A percentile compares a stretch with the other conserved stretches of the same genome.
phyloP scores from a whole-genome alignment of 2,329 filamentous ascomycete species.

The Arthrinium phaeospermum region DNA sequence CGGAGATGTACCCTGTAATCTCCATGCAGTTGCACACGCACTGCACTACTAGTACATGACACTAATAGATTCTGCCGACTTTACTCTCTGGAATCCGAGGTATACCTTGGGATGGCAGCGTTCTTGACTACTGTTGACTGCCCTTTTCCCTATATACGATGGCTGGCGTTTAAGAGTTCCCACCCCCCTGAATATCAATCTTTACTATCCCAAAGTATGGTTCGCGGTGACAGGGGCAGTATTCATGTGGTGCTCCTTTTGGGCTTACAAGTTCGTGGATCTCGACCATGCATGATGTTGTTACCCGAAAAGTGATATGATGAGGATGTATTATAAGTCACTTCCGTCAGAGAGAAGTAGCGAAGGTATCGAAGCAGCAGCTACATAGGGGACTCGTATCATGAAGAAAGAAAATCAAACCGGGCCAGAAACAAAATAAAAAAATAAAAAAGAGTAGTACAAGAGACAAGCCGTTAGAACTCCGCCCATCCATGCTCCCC shows the following conservation, averaged over 20 bases:
- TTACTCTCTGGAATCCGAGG: background rate
- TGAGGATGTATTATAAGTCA: background rate
- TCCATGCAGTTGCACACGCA: background rate
- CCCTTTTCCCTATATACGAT: background rate
- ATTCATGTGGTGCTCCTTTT: conserved; percentile 37
- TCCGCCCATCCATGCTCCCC: conserved; percentile 1
- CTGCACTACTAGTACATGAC: background rate
- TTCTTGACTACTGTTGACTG: background rate
- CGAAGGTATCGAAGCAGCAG: conserved; percentile 1
- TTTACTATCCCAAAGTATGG: conserved; percentile 10
- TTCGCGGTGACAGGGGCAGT: conserved; percentile 27
- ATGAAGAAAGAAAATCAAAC: background rate
- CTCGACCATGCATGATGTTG: background rate
- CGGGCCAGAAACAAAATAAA: background rate
- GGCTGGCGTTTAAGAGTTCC: background rate
- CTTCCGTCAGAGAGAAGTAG: background rate
- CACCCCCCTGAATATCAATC: background rate
- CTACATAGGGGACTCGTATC: conserved; percentile 7
- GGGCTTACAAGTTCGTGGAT: conserved; percentile 34
- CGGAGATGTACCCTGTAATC: background rate
- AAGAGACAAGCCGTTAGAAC: background rate
- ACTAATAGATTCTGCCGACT: background rate
- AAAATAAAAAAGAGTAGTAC: background rate
- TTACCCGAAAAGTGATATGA: background rate
- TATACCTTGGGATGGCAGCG: background rate